phyloP scores from a whole-genome alignment of 2,329 filamentous ascomycete species.

The Knufia petricola region DNA sequence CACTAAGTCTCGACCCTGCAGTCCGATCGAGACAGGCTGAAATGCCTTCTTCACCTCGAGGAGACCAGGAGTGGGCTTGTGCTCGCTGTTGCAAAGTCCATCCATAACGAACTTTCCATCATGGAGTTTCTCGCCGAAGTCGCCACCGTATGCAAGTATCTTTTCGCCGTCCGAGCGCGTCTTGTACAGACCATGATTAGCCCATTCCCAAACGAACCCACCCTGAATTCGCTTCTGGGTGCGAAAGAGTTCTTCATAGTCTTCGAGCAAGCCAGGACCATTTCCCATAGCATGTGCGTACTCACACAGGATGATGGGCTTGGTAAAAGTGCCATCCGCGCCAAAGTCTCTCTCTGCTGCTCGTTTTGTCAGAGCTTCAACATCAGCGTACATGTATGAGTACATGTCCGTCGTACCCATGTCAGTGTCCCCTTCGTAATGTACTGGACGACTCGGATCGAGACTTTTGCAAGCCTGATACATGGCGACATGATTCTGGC shows the following conservation, averaged over 20 bases:
- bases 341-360: conserved; percentile 41
- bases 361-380: conserved; percentile 14
- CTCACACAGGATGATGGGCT: conserved; percentile 38
- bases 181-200: conserved; percentile 50
- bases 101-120: conserved; percentile 56
- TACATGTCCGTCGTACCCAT: conserved; percentile 56
- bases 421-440: conserved; percentile 57
- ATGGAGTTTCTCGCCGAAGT: conserved; percentile 53
- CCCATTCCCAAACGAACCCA: conserved; percentile 60
- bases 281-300: conserved; percentile 62
- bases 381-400: conserved; percentile 55
- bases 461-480: conserved; percentile 49
- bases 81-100: conserved; percentile 45
- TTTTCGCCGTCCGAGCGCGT: conserved; percentile 32
- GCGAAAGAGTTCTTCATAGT: conserved; percentile 57
- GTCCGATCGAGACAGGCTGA: conserved; percentile 43
- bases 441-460: conserved; percentile 52
- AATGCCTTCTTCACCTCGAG: conserved; percentile 50
- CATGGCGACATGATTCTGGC: conserved; percentile 59
- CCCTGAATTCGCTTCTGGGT: conserved; percentile 54
- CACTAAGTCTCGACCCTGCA: conserved; percentile 31
- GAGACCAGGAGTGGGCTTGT: conserved; percentile 49
- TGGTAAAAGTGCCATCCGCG: conserved; percentile 41
- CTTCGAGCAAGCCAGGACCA: conserved; percentile 58
- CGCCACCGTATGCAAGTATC: conserved; percentile 52